phyloP scores from a whole-genome alignment of 2,329 filamentous ascomycete genomes.

The Aureobasidium sp. region DNA sequence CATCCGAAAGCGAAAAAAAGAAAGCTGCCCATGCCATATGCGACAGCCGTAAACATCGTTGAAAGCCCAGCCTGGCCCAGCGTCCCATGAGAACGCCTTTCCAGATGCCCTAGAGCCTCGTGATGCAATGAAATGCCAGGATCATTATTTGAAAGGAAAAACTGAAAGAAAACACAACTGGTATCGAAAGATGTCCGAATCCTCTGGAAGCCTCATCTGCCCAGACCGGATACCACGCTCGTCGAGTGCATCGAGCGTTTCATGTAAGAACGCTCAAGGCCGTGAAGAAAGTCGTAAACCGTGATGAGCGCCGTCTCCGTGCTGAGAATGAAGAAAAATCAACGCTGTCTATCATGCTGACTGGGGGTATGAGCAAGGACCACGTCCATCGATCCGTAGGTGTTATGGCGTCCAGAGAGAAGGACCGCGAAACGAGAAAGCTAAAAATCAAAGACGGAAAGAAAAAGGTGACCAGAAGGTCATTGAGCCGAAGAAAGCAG shows the following conservation, averaged over 20 bases:
- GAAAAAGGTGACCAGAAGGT: conserved; percentile 17
- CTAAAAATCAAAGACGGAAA: conserved; percentile 18
- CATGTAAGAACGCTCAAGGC: conserved; percentile 11
- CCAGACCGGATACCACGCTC: conserved; percentile 12
- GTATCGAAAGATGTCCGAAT: conserved; percentile 14
- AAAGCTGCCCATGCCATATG: conserved; percentile 12
- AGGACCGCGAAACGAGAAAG: conserved; percentile 23
- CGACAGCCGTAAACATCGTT: conserved; percentile 13
- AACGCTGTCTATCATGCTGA: conserved; percentile 44
- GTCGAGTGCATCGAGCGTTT: conserved; percentile 8
- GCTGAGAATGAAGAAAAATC: conserved; percentile 28
- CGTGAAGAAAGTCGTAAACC: conserved; percentile 15
- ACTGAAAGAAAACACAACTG: conserved; percentile 10
- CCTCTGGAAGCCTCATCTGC: conserved; percentile 13
- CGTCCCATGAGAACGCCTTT: conserved; percentile 14
- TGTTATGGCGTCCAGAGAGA: conserved; percentile 23
- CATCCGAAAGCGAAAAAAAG: conserved; percentile 15
- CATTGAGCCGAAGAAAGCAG: background rate
- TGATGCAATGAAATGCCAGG: conserved; percentile 15
- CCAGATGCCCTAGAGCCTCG: conserved; percentile 11
- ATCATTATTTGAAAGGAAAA: conserved; percentile 13
- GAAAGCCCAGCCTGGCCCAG: conserved; percentile 9
- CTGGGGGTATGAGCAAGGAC: conserved; percentile 37
- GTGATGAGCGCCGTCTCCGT: conserved; percentile 15
- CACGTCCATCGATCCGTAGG: conserved; percentile 18